Evolutionary conservation across 306 rosid genomes (phyloP).

Genomic region (Rosa persica): DNA sequence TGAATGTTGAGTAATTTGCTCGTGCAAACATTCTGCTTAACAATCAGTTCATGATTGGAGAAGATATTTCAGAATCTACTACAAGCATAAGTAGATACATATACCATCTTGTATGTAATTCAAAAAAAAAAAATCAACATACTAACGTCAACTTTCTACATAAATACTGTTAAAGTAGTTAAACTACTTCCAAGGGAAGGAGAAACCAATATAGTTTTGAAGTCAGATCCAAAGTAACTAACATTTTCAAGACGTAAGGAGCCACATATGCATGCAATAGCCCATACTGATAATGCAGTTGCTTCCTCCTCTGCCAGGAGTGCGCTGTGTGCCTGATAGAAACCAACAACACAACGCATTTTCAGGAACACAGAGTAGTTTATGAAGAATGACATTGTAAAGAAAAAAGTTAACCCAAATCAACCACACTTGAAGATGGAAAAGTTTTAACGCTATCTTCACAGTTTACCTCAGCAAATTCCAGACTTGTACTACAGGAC

Average conservation of each 20-base stretch:
- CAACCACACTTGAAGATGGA: not conserved
- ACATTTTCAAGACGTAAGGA: slow-evolving; percentile 95
- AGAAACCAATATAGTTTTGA: not conserved
- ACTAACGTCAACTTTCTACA: not conserved
- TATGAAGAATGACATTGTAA: not conserved
- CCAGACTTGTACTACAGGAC: slow-evolving; percentile 59
- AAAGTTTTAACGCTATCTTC: slow-evolving; percentile 13
- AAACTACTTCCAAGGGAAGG: slow-evolving; percentile 10
- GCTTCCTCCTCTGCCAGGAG: slow-evolving; percentile 94
- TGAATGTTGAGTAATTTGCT: slow-evolving; percentile 1
- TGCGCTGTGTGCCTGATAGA: slow-evolving; percentile 70
- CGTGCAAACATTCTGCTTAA: not conserved
- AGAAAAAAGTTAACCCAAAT: slow-evolving; percentile 3
- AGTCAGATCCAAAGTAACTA: slow-evolving; percentile 26
- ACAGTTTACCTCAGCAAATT: slow-evolving; percentile 66
- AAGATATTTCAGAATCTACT: not conserved
- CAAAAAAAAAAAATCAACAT: not conserved
- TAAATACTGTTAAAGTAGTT: not conserved
- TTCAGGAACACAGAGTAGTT: slow-evolving; percentile 6
- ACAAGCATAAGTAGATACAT: not conserved
- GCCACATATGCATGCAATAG: slow-evolving; percentile 92
- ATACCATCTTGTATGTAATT: not conserved
- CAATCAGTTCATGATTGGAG: not conserved
- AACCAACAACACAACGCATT: slow-evolving; percentile 33
- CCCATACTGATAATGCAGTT: slow-evolving; percentile 85